phyloP scores from a whole-genome alignment of 805 yeast species.

The Wickerhamomyces mucosus region DNA sequence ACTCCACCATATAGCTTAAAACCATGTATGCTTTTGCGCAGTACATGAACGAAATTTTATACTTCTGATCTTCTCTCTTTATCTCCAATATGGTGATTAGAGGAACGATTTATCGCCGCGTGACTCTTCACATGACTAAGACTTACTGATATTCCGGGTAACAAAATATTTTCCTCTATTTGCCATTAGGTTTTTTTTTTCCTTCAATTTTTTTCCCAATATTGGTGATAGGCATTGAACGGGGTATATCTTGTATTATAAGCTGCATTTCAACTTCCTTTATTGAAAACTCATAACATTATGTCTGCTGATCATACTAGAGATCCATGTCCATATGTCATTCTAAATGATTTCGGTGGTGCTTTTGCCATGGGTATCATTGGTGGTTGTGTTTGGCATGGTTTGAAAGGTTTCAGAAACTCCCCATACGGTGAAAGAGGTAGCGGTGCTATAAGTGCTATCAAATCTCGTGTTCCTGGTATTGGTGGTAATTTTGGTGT shows the following conservation, averaged over 20 bases:
- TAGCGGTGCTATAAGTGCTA: constrained; percentile 79
- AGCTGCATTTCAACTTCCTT: too few relatives aligned
- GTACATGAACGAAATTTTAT: too few relatives aligned
- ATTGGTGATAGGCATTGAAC: too few relatives aligned
- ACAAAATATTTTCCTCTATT: not conserved
- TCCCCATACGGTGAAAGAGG: constrained; percentile 96
- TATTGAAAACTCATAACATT: constrained; percentile 5
- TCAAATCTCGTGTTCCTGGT: constrained; percentile 95
- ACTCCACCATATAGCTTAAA: too few relatives aligned
- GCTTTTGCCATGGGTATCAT: constrained; percentile 99
- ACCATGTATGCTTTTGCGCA: too few relatives aligned
- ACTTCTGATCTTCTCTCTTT: too few relatives aligned
- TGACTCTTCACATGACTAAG: not conserved
- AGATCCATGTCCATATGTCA: constrained; percentile 98
- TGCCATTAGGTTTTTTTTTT: not conserved
- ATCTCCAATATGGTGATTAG: too few relatives aligned
- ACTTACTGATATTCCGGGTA: not conserved
- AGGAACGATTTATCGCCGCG: too few relatives aligned
- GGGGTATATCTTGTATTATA: too few relatives aligned
- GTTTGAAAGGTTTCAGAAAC: constrained; percentile 96
- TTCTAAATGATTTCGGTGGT: constrained; percentile 95
- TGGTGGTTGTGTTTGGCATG: constrained; percentile 99
- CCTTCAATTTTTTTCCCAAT: not conserved
- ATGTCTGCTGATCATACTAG: constrained; percentile 96
- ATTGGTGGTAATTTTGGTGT: constrained; percentile 99